These are phyloP conservation scores for Stentor coeruleus DNA, from an alignment of 73 alveolate genomes.

Conservation along the genomic window DNA sequence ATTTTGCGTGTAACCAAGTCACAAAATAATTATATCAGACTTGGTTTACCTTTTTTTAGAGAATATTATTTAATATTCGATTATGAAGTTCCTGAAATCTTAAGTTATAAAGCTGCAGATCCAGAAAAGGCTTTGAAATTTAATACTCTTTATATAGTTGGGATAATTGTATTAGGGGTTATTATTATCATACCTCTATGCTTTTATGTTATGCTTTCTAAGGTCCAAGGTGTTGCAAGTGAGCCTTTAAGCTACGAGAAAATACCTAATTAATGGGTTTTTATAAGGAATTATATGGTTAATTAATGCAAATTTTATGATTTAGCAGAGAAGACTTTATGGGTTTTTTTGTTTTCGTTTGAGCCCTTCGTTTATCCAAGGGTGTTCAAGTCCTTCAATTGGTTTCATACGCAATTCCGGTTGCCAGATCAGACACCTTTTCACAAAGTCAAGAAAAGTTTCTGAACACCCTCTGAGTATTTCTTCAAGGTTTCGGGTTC, in stretches of 20 bases:
- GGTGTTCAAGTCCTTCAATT: slow-evolving; percentile 29
- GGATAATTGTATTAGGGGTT: background rate
- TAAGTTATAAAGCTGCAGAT: too few relatives aligned
- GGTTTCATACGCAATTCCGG: slow-evolving; percentile 31
- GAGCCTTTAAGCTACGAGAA: background rate
- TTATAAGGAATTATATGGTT: too few relatives aligned
- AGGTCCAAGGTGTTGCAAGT: background rate
- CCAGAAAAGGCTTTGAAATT: background rate
- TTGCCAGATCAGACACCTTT: slow-evolving; percentile 32
- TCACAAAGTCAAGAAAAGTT: slow-evolving; percentile 29
- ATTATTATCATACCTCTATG: background rate
- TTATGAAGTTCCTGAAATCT: background rate
- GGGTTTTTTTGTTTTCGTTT: too few relatives aligned
- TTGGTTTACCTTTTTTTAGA: background rate
- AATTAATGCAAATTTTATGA: too few relatives aligned
- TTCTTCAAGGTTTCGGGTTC: background rate
- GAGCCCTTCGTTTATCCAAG: too few relatives aligned
- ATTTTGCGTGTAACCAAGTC: background rate
- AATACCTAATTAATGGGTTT: too few relatives aligned
- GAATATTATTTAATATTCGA: background rate
- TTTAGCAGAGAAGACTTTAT: too few relatives aligned
- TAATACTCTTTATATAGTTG: background rate
- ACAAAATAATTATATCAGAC: too few relatives aligned
- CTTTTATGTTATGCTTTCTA: background rate
- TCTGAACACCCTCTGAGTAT: background rate